A percentile compares a stretch with the other conserved stretches of the same genome.
These are phyloP conservation scores for Polytolypa hystricis DNA, from an alignment of 2,329 filamentous ascomycete species.

Conservation along the genomic window DNA sequence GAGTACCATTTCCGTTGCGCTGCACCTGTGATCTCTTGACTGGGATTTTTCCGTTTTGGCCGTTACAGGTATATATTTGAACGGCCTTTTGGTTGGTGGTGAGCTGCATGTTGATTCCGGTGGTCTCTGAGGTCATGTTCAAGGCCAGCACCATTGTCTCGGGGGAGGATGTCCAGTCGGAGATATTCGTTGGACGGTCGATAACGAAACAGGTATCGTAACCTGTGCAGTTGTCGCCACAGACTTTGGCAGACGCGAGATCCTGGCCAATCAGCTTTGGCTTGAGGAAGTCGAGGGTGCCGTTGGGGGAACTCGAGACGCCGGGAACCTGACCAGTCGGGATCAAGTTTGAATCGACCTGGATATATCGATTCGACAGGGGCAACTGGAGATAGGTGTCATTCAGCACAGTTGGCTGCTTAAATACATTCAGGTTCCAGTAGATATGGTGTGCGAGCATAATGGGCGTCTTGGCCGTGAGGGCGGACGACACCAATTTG, in stretches of 20 bases:
- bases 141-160: conserved; percentile 40
- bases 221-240: conserved; percentile 70
- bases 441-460: conserved; percentile 42
- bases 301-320: conserved; percentile 57
- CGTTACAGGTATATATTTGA: conserved; percentile 77
- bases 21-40: conserved; percentile 33
- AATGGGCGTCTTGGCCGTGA: conserved; percentile 38
- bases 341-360: conserved; percentile 52
- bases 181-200: conserved; percentile 27
- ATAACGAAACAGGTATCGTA: conserved; percentile 56
- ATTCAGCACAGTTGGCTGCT: conserved; percentile 31
- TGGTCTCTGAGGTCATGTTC: conserved; percentile 53
- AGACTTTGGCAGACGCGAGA: conserved; percentile 55
- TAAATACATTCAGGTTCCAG: conserved; percentile 42
- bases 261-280: conserved; percentile 71
- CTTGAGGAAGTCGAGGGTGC: conserved; percentile 51
- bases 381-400: conserved; percentile 36
- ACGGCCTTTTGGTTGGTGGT: conserved; percentile 76
- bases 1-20: conserved; percentile 42
- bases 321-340: conserved; percentile 66
- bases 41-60: conserved; percentile 54
- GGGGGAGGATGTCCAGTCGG: conserved; percentile 18
- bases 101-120: conserved; percentile 73
- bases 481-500: conserved; percentile 33
- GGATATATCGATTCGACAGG: conserved; percentile 35